phyloP scores from a whole-genome alignment of 2,329 filamentous ascomycete genomes.

The Ceratocystis colombiana region DNA sequence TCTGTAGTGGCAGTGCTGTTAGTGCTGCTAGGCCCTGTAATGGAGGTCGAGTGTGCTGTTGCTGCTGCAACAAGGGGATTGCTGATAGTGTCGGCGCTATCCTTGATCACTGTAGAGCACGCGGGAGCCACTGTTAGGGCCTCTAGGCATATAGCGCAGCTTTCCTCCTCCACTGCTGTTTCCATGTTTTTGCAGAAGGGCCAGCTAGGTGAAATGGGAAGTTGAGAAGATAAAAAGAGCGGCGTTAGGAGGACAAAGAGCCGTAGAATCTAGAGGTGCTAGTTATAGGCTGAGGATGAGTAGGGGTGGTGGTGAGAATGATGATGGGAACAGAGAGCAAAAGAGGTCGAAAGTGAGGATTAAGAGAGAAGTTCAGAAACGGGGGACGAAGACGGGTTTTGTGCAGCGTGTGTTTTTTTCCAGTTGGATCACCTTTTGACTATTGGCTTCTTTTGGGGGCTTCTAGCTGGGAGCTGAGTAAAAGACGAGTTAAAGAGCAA shows the following conservation, averaged over 20 bases:
- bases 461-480: background rate
- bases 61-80: conserved; percentile 27
- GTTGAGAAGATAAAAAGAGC: conserved; percentile 4
- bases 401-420: conserved; percentile 8
- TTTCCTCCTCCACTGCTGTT: conserved; percentile 14
- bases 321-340: background rate
- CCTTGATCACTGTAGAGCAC: conserved; percentile 25
- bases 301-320: background rate
- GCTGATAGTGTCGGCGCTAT: conserved; percentile 28
- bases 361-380: conserved; percentile 7
- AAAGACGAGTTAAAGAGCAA: conserved; percentile 20
- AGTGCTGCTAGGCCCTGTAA: background rate
- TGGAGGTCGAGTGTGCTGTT: conserved; percentile 6
- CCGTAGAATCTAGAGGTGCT: background rate
- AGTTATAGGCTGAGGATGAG: background rate
- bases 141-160: conserved; percentile 21
- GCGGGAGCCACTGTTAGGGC: conserved; percentile 10
- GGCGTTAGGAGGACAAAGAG: background rate
- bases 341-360: conserved; percentile 5
- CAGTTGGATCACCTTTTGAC: conserved; percentile 16
- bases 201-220: background rate
- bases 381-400: conserved; percentile 8
- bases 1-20: background rate
- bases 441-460: background rate
- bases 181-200: conserved; percentile 12